Evolutionary conservation across 2,329 filamentous ascomycete species (phyloP), one percentile per base, ranked within the genome.

Genomic region (Trichoderma pleuroti): DNA sequence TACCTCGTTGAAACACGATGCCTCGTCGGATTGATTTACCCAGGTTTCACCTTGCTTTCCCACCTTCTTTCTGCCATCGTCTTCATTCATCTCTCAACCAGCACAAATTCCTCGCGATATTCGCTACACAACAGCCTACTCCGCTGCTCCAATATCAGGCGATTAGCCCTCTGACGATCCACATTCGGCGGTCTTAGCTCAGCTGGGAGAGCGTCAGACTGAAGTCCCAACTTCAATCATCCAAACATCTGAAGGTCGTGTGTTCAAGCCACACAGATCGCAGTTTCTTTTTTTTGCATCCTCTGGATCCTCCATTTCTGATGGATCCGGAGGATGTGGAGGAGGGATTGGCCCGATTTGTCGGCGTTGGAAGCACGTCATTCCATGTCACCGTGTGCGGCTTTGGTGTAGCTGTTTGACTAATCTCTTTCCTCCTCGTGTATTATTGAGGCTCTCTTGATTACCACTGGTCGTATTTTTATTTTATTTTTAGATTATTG

Each of bases 261-360:
- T 76, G 75, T 76, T 76, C 75, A 75, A 76, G 75, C 75, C 75
- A 76, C 75, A 76, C 75, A 76, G 75, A 73, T 74, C 74, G 74
- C 75, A 76, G n/a, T 32, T 49, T 57, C 21, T 71, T 75, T 69
- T 28, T 56, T 69, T 69, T 63, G 42, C 10, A 21, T 14, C 14
- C 2, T 32, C 34, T 3, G n/a, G 39, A 16, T 42, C 39, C 8
- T 42, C 18, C 3, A 42, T 42, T 12, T 21, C 21, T 52, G 30
- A 34, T 36, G 46, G 42, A 32, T 54, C 30, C 21, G 14, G 46
- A 5, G 1, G 21, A 52, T 24, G 21, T 24, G 21, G 46, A 24
- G n/a, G 42, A 49, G 42, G 9, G 1, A 42, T 42, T 42, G n/a
- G n/a, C 5, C n/a, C 4, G 1, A 12, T 49, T 49, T 21, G 42